Evolutionary conservation across 2,329 filamentous ascomycete genomes (phyloP).

Genomic region (Graphium sp.): DNA sequence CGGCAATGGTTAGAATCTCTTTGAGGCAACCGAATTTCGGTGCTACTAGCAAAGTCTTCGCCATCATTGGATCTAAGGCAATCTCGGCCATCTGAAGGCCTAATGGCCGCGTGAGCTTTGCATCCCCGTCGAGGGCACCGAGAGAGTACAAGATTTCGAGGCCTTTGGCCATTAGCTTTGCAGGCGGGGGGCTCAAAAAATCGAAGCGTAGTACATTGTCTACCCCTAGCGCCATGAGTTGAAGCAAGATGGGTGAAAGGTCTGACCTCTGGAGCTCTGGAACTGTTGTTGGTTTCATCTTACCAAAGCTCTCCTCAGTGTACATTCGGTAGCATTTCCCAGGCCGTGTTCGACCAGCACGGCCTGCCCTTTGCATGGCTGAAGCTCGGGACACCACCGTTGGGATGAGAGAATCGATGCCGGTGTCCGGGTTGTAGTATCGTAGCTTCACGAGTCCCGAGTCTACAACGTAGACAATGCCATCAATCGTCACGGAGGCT

Average conservation of each 20-base stretch:
- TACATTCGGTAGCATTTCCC: slow-evolving; percentile 94
- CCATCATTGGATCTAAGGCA: slow-evolving; percentile 90
- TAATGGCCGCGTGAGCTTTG: slow-evolving; percentile 77
- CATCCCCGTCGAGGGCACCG: slow-evolving; percentile 75
- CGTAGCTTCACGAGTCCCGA: slow-evolving; percentile 81
- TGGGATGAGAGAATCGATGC: slow-evolving; percentile 74
- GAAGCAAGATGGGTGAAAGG: slow-evolving; percentile 71
- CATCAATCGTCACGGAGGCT: slow-evolving; percentile 86
- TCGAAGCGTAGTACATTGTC: slow-evolving; percentile 87
- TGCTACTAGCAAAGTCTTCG: slow-evolving; percentile 67
- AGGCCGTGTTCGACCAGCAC: slow-evolving; percentile 74
- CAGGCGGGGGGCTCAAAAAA: slow-evolving; percentile 72
- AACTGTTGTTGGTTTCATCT: slow-evolving; percentile 53
- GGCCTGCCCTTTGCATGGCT: slow-evolving; percentile 77
- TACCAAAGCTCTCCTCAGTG: slow-evolving; percentile 52
- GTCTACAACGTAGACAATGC: slow-evolving; percentile 82
- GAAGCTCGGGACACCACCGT: slow-evolving; percentile 79
- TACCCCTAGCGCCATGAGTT: slow-evolving; percentile 87
- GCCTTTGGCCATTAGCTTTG: slow-evolving; percentile 69
- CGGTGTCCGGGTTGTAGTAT: slow-evolving; percentile 66
- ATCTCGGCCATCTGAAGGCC: slow-evolving; percentile 86
- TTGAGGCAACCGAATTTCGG: slow-evolving; percentile 59
- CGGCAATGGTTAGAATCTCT: slow-evolving; percentile 81
- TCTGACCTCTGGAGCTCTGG: slow-evolving; percentile 91
- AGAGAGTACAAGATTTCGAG: slow-evolving; percentile 78